Base-by-base conservation (phyloP, 2,329 filamentous ascomycete species). In the Neonectria neomacrospora region DNA sequence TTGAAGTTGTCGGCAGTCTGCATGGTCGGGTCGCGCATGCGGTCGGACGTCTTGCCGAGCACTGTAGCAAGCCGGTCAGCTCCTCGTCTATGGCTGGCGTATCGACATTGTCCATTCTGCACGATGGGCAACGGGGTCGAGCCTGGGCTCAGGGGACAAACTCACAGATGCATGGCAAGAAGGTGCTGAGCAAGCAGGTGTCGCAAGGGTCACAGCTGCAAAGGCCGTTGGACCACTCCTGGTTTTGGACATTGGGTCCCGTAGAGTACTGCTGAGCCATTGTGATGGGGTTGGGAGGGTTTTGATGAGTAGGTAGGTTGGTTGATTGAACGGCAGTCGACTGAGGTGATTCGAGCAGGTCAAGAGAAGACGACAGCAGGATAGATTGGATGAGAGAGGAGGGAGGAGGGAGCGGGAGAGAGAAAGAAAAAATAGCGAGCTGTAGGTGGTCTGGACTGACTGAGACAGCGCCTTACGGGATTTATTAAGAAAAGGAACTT, bases 111-210 rank as follows among this genome's bases (percentile, higher is more conserved):
- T 47, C 22, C 23, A 14, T 47, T 12, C 22, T 10, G 0, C 26
- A 32, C 3, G 12, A 41, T 18, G 3, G n/a, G 11, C n/a, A 11
- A 20, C 5, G 18, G 5, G 12, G n/a, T 18, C n/a, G n/a, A 41
- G 26, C 3, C 18, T 6, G 9, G 11, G 18, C 10, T 6, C 4
- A 28, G 20, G 37, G 51, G 20, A 2, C 16, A 28, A 22, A 80
- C 81, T 51, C 74, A 83, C 81, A 72, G 23, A 83, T 67, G 63
- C 82, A 84, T 11, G 82, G 82, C 56, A 80, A 68, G 53, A 74
- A 82, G 34, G 75, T 76, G 48, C 74, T 76, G 30, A 83, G 70
- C 48, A 79, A 66, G 64, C 80, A 83, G 52, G 71, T 76, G 26
- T 72, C 74, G 68, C 77, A 76, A 18, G 80, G 81, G 18, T 73